phyloP scores from a whole-genome alignment of 192 early-diverging fungal species.

The Chytriomyces confervae region DNA sequence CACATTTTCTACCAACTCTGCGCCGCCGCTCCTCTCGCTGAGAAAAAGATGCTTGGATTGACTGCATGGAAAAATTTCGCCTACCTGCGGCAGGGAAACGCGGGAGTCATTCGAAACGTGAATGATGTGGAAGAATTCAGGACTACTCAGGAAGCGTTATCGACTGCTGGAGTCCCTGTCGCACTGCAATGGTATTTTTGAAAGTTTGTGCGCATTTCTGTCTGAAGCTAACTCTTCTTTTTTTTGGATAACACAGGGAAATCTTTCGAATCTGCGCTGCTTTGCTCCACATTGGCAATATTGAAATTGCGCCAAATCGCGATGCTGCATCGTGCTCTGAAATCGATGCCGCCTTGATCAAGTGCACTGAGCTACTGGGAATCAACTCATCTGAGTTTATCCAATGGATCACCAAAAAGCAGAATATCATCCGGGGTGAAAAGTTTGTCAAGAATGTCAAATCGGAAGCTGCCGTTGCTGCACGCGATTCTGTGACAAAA shows the following conservation, averaged over 20 bases:
- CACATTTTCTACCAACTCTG: slow-evolving; percentile 89
- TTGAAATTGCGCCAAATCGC: slow-evolving; percentile 47
- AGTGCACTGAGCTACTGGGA: slow-evolving; percentile 12
- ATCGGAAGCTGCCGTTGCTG: slow-evolving; percentile 64
- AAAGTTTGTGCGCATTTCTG: not conserved
- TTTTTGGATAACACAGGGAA: not conserved
- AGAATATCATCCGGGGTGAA: slow-evolving; percentile 61
- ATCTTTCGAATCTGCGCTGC: slow-evolving; percentile 39
- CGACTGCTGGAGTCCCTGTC: slow-evolving; percentile 76
- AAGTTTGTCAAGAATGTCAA: slow-evolving; percentile 74
- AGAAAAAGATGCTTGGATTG: slow-evolving; percentile 70
- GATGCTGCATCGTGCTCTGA: not conserved
- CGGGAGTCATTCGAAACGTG: slow-evolving; percentile 70
- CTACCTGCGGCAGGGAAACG: slow-evolving; percentile 79
- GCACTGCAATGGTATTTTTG: slow-evolving; percentile 69
- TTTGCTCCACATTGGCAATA: slow-evolving; percentile 36
- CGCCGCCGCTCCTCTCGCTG: slow-evolving; percentile 37
- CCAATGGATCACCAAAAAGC: slow-evolving; percentile 84
- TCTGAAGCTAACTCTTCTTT: not conserved
- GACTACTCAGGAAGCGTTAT: slow-evolving; percentile 75
- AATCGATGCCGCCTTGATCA: slow-evolving; percentile 16
- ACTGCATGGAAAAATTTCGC: slow-evolving; percentile 67
- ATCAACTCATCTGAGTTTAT: slow-evolving; percentile 37
- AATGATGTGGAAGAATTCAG: slow-evolving; percentile 84
- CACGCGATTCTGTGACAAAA: slow-evolving; percentile 86